A percentile compares a stretch with the other conserved stretches of the same genome.
Evolutionary conservation across 2,329 filamentous ascomycete species (phyloP).

Genomic region (Leptographium galeiforme): DNA sequence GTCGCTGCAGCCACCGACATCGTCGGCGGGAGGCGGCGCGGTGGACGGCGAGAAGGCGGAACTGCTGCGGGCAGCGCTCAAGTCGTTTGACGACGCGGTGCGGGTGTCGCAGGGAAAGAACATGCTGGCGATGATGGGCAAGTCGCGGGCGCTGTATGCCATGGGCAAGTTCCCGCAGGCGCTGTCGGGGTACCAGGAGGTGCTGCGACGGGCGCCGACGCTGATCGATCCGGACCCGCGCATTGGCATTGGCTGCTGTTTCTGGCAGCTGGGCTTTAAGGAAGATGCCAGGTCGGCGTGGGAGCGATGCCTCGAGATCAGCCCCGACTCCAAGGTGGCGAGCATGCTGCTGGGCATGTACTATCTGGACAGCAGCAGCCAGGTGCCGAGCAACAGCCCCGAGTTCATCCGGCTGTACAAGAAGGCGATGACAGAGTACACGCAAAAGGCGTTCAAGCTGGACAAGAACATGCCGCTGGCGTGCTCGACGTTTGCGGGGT

Average conservation of each 20-base stretch:
- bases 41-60: constrained; percentile 65
- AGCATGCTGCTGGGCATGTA: constrained; percentile 84
- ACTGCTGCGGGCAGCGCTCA: constrained; percentile 70
- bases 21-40: constrained; percentile 33
- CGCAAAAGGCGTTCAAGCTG: constrained; percentile 83
- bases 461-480: constrained; percentile 85
- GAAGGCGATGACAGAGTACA: constrained; percentile 88
- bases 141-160: constrained; percentile 74
- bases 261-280: constrained; percentile 93
- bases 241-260: constrained; percentile 90
- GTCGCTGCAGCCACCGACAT: constrained; percentile 66
- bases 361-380: constrained; percentile 75
- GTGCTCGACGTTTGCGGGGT: constrained; percentile 78
- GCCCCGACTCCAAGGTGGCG: constrained; percentile 72
- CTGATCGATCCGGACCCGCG: constrained; percentile 87
- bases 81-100: constrained; percentile 89
- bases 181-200: constrained; percentile 73
- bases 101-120: constrained; percentile 76
- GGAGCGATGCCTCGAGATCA: constrained; percentile 74
- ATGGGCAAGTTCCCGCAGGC: constrained; percentile 78
- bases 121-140: constrained; percentile 83
- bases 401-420: constrained; percentile 79
- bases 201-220: constrained; percentile 71
- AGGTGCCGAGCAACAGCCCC: constrained; percentile 69
- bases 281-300: constrained; percentile 84